These are phyloP conservation scores for Gloeopeniophorella convolvens DNA, from an alignment of 768 basidiomycete genomes.

Conservation along the genomic window DNA sequence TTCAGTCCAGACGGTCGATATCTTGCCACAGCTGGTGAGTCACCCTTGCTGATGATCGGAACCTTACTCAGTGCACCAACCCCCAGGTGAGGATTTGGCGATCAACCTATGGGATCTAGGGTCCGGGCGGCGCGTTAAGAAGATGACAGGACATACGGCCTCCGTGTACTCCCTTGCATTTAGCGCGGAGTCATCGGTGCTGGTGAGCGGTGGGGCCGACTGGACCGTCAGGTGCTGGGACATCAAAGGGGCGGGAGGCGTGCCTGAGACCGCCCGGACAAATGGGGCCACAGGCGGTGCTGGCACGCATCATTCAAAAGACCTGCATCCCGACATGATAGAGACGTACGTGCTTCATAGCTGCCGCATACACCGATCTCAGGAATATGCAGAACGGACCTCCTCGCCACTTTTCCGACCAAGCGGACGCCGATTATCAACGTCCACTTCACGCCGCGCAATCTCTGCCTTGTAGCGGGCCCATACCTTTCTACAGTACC, in stretches of 20 bases:
- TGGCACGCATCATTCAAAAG: slow-evolving; percentile 19
- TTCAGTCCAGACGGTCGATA: slow-evolving; percentile 92
- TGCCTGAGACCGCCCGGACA: slow-evolving; percentile 48
- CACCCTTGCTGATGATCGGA: not conserved
- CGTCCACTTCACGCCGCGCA: slow-evolving; percentile 91
- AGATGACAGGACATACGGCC: slow-evolving; percentile 89
- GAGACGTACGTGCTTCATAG: slow-evolving; percentile 58
- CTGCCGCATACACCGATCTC: slow-evolving; percentile 11
- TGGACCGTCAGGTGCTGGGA: slow-evolving; percentile 99
- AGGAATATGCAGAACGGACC: slow-evolving; percentile 53
- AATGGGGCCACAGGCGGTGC: slow-evolving; percentile 39
- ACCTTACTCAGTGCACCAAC: not conserved
- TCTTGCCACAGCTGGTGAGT: slow-evolving; percentile 78
- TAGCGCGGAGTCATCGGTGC: slow-evolving; percentile 82
- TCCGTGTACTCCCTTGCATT: slow-evolving; percentile 89
- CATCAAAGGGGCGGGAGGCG: slow-evolving; percentile 71
- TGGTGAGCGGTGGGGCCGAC: slow-evolving; percentile 89
- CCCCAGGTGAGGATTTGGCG: slow-evolving; percentile 75
- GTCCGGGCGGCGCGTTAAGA: slow-evolving; percentile 91
- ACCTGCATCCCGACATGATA: slow-evolving; percentile 41
- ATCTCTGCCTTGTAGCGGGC: slow-evolving; percentile 87
- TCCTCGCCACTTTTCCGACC: slow-evolving; percentile 88
- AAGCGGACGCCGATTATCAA: slow-evolving; percentile 92
- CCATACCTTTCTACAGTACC: slow-evolving; percentile 54
- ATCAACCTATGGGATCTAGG: slow-evolving; percentile 97